Base-by-base conservation (phyloP, 1,284 basidiomycete genomes). In the Apiotrichum gracile region DNA sequence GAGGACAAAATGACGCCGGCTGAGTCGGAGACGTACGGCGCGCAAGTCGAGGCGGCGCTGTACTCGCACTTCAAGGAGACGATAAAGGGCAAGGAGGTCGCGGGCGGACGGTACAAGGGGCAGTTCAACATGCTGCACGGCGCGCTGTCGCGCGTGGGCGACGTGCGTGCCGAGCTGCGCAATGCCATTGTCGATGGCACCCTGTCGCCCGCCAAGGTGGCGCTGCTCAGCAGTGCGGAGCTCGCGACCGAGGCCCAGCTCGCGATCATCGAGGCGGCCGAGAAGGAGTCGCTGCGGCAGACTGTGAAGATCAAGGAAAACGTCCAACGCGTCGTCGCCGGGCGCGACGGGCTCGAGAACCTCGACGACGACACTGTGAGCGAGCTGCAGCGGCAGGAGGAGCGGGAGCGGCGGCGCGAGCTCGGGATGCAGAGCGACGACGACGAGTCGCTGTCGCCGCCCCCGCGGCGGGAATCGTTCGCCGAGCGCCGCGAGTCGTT, bases 261-360 rank as follows among this genome's bases (percentile, higher is more conserved):
- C 8, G 64, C 62, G 14, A 65, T 64, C 49, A 58, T 71, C 12
- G 57, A 70, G 39, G 49, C 56, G 8, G 67, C 65, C 4, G 63
- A 63, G 31, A 54, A 61, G 24, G 65, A 66, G 35, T 51, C 49
- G 4, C 57, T 74, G 14, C 62, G 67, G 27, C 66, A 67, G 56
- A 64, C 62, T 5, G 67, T 72, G 44, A 64, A 63, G 34, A 40
- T 59, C 14, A 66, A 65, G 45, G 61, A 63, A 13, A 58, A 61
- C 6, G 45, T 52, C 10, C 61, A 70, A 26, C 57, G 67, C 4
- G 34, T 69, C 3, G 21, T 45, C 3, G 43, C 43, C 6, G 70
- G 68, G 13, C 54, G 69, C 39, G 72, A 74, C 54, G 72, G 72
- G 3, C 61, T 70, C 27, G 72, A 72, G 51, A 55, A 58, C 24